phyloP scores from a whole-genome alignment of 352 stramenopile species.

The Phytopythium aichiense region DNA sequence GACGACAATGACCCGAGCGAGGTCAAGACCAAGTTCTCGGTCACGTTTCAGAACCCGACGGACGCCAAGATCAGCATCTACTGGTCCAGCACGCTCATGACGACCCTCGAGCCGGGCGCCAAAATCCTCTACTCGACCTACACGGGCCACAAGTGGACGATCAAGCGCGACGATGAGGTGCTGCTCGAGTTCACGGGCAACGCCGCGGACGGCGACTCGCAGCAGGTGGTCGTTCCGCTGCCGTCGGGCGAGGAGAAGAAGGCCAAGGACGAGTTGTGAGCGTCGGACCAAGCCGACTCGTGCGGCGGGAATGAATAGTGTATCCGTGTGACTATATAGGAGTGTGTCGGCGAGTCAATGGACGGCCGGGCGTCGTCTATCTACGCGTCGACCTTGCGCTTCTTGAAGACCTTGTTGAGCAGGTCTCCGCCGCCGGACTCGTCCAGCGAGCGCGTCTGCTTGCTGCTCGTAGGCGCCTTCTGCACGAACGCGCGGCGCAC shows the following conservation, averaged over 20 bases:
- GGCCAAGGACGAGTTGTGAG: constrained; percentile 47
- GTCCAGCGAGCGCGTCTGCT: constrained; percentile 58
- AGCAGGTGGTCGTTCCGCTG: constrained; percentile 42
- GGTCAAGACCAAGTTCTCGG: constrained; percentile 32
- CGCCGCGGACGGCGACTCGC: constrained; percentile 37
- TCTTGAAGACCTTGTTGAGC: constrained; percentile 82
- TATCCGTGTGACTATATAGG: constrained; percentile 16
- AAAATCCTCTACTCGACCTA: constrained; percentile 59
- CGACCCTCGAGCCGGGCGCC: constrained; percentile 39
- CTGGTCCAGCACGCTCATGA: constrained; percentile 71
- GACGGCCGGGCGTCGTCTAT: too few relatives aligned
- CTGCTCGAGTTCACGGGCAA: constrained; percentile 51
- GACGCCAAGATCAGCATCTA: constrained; percentile 46
- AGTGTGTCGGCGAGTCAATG: constrained; percentile 4
- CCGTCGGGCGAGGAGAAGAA: constrained; percentile 11
- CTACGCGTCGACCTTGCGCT: constrained; percentile 34
- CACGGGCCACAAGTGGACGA: constrained; percentile 59
- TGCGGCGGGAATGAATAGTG: constrained; percentile 11
- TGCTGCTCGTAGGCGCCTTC: constrained; percentile 65
- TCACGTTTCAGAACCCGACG: constrained; percentile 72
- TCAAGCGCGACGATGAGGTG: constrained; percentile 50
- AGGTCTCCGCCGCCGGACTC: constrained; percentile 20
- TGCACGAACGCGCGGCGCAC: constrained; percentile 77
- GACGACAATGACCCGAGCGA: constrained; percentile 21
- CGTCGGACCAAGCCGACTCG: neutral